Conservation (phyloP, 1,284 basidiomycete species). For the Gastroboletus turbinatus region DNA sequence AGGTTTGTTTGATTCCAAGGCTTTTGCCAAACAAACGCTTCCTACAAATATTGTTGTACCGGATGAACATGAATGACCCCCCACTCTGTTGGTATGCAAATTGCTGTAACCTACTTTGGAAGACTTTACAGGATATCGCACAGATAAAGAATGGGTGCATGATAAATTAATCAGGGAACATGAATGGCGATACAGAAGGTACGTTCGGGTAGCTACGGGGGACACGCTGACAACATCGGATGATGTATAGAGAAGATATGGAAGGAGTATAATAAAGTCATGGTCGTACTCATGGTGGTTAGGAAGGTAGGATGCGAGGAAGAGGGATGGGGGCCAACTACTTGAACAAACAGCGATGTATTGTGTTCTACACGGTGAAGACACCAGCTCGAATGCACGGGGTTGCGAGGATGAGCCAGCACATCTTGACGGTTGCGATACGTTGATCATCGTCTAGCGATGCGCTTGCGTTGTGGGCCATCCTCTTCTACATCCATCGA, state of each 20-base stretch:
- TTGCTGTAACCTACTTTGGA: no score
- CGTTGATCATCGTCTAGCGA: slow-evolving; percentile 42
- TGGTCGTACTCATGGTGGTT: slow-evolving; percentile 8
- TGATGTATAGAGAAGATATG: slow-evolving; percentile 2
- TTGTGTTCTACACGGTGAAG: slow-evolving; percentile 5
- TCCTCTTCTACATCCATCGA: slow-evolving; percentile 65
- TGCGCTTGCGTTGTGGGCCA: slow-evolving; percentile 54
- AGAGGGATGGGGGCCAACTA: slow-evolving; percentile 1
- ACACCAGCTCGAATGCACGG: not conserved
- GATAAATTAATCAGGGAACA: slow-evolving; percentile 16
- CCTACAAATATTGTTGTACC: slow-evolving; percentile 31
- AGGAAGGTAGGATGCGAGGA: slow-evolving; percentile 3
- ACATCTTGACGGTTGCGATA: not conserved
- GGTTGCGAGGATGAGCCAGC: no score
- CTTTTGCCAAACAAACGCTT: slow-evolving; percentile 21
- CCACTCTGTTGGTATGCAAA: no score
- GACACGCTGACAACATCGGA: slow-evolving; percentile 5
- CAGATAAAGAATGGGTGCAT: slow-evolving; percentile 9
- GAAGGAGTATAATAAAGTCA: slow-evolving; percentile 18
- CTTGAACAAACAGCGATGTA: slow-evolving; percentile 9
- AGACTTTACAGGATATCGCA: not conserved
- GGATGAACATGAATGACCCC: no score
- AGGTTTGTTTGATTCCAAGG: not conserved
- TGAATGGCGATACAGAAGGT: slow-evolving; percentile 14
- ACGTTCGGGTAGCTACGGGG: not conserved